These are phyloP conservation scores for Neurospora sp. DNA, from an alignment of 495 filamentous ascomycete species.

Conservation along the genomic window DNA sequence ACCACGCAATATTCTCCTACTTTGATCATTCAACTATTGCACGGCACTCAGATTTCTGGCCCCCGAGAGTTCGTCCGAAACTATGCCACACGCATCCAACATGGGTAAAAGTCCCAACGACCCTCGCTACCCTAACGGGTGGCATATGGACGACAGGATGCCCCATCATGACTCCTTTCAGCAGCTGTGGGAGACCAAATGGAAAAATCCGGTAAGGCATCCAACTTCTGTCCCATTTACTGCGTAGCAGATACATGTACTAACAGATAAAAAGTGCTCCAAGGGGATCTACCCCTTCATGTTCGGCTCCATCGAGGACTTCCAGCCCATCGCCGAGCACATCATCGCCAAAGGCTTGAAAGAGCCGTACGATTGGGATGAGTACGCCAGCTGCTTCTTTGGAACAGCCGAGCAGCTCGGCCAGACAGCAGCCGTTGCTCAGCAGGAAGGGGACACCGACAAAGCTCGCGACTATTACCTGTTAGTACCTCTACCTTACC, in stretches of 20 bases:
- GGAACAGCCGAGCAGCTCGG: slow-evolving; percentile 46
- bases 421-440: slow-evolving; percentile 34
- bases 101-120: neutral
- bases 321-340: slow-evolving; percentile 51
- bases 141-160: neutral
- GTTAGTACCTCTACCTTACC: neutral
- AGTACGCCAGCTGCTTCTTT: slow-evolving; percentile 53
- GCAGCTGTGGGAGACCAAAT: slow-evolving; percentile 65
- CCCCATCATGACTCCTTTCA: slow-evolving; percentile 56
- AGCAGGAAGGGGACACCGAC: slow-evolving; percentile 28
- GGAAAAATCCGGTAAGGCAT: slow-evolving; percentile 49
- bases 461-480: slow-evolving; percentile 51
- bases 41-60: neutral
- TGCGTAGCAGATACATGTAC: neutral
- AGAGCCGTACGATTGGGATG: slow-evolving; percentile 41
- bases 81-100: neutral
- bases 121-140: neutral
- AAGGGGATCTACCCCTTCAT: slow-evolving; percentile 69
- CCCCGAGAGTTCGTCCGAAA: neutral
- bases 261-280: slow-evolving; percentile 9
- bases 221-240: neutral
- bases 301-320: slow-evolving; percentile 53
- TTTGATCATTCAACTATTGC: neutral
- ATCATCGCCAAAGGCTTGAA: slow-evolving; percentile 34
- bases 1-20: neutral